phyloP scores from a whole-genome alignment of 2,329 filamentous ascomycete species.

The Epichloe gansuensis region DNA sequence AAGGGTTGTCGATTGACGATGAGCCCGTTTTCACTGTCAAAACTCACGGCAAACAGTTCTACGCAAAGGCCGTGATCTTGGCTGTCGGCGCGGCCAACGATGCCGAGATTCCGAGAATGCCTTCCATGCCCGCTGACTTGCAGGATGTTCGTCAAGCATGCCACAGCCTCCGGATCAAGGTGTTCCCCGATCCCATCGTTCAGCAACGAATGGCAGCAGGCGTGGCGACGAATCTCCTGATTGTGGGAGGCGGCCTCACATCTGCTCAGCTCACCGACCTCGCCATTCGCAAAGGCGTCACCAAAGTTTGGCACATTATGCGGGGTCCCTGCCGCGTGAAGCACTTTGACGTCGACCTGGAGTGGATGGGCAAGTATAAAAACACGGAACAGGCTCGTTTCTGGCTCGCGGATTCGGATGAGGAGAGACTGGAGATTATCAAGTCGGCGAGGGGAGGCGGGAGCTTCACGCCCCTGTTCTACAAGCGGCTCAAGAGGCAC shows the following conservation, averaged over 20 bases:
- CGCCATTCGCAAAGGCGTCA: slow-evolving; percentile 49
- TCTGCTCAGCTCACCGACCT: slow-evolving; percentile 62
- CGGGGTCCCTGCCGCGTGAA: slow-evolving; percentile 49
- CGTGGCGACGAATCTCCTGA: slow-evolving; percentile 47
- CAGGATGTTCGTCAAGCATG: slow-evolving; percentile 30
- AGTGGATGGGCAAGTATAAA: slow-evolving; percentile 73
- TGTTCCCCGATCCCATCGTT: slow-evolving; percentile 42
- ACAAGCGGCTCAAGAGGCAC: slow-evolving; percentile 53
- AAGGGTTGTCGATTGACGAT: slow-evolving; percentile 28
- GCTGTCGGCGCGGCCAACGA: slow-evolving; percentile 57
- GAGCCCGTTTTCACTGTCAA: slow-evolving; percentile 52
- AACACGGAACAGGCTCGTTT: slow-evolving; percentile 67
- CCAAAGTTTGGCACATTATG: slow-evolving; percentile 58
- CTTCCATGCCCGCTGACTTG: slow-evolving; percentile 17
- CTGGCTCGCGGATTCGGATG: slow-evolving; percentile 61
- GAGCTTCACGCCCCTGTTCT: slow-evolving; percentile 58
- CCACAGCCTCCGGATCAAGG: slow-evolving; percentile 51
- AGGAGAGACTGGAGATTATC: slow-evolving; percentile 54
- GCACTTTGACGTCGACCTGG: slow-evolving; percentile 63
- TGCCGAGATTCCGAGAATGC: slow-evolving; percentile 33
- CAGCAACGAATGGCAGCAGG: slow-evolving; percentile 36
- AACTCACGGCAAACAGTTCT: slow-evolving; percentile 40
- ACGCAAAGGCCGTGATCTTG: slow-evolving; percentile 51
- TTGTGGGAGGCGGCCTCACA: slow-evolving; percentile 65
- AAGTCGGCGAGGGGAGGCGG: slow-evolving; percentile 57